phyloP scores from a whole-genome alignment of 495 filamentous ascomycete species.

The Astrothelium macrocarpum region DNA sequence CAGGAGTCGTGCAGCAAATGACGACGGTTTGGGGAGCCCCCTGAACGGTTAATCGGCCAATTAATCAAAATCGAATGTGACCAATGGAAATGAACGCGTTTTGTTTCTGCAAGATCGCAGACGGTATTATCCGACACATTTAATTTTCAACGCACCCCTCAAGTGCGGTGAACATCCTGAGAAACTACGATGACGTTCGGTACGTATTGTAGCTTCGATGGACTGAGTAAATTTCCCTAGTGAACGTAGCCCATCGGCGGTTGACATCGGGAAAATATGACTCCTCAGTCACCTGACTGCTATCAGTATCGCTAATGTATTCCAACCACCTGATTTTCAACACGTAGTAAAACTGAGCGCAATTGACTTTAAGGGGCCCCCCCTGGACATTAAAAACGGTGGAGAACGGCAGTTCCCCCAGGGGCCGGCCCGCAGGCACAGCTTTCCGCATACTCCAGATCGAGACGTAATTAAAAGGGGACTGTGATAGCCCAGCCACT shows the following conservation, averaged over 20 bases:
- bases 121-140: neutral
- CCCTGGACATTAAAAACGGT: no score
- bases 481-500: no score
- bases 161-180: neutral
- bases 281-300: neutral
- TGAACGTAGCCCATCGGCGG: neutral
- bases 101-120: neutral
- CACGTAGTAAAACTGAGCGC: no score
- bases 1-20: neutral
- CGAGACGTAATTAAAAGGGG: neutral
- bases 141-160: neutral
- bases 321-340: no score
- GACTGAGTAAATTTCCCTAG: neutral
- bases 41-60: neutral
- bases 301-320: no score
- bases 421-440: slow-evolving; percentile 1
- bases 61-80: neutral
- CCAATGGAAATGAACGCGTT: neutral
- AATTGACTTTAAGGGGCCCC: no score
- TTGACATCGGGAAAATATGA: no score
- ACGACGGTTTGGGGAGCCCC: neutral
- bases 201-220: neutral
- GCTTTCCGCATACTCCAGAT: neutral
- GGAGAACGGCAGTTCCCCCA: no score
- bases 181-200: neutral